Conservation (phyloP, 2,329 filamentous ascomycete species). For the Colletotrichum zoysiae region DNA sequence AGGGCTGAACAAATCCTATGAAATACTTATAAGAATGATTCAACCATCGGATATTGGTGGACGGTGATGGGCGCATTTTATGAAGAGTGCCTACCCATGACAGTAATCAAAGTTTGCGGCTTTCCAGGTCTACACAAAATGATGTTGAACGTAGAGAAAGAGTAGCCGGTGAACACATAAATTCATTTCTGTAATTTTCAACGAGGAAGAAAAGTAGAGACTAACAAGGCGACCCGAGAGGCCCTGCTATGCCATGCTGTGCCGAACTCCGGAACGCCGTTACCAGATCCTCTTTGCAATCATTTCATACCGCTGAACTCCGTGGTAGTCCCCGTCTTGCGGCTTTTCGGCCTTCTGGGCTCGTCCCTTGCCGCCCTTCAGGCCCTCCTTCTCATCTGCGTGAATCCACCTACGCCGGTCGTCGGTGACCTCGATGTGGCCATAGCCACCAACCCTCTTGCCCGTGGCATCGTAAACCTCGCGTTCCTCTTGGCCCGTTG, state of each 20-base stretch:
- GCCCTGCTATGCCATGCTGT: background rate
- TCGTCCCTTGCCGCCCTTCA: conserved; percentile 65
- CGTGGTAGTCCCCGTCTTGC: conserved; percentile 64
- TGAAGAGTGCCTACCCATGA: background rate
- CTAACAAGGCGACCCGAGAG: background rate
- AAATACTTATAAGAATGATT: background rate
- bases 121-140: background rate
- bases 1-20: background rate
- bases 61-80: background rate
- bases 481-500: conserved; percentile 60
- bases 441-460: conserved; percentile 83
- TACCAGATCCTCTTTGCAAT: conserved; percentile 97
- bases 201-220: background rate
- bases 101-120: background rate
- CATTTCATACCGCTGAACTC: conserved; percentile 91
- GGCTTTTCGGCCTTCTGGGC: conserved; percentile 70
- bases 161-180: background rate
- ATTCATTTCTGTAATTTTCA: background rate
- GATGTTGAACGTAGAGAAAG: too few relatives aligned
- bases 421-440: conserved; percentile 88
- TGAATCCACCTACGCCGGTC: conserved; percentile 90
- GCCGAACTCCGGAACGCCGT: conserved; percentile 10
- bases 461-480: conserved; percentile 77
- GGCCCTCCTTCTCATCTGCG: conserved; percentile 81
- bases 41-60: background rate